Percentiles rank a stretch among this genome's conserved stretches.
Conservation (phyloP, 1,284 basidiomycete species). For the Boletus smithii region DNA sequence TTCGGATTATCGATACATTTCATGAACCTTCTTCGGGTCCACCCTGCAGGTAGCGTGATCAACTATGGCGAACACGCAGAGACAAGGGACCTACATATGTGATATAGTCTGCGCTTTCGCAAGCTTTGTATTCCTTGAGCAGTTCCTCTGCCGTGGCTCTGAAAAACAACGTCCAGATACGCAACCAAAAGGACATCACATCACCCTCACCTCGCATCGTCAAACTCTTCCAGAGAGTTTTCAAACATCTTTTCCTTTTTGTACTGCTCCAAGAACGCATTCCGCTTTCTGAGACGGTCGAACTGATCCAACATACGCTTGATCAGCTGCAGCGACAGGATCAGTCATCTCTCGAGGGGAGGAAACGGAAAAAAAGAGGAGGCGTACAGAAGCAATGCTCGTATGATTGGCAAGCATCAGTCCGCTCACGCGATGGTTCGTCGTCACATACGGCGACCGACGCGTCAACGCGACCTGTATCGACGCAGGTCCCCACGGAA, state of each 20-base stretch:
- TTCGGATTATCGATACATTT: conserved; percentile 4
- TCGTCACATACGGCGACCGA: conserved; percentile 84
- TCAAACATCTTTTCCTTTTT: conserved; percentile 95
- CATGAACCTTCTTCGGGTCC: conserved; percentile 28
- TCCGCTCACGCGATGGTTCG: conserved; percentile 91
- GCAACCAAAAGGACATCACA: conserved; percentile 1
- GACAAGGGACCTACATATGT: conserved; percentile 56
- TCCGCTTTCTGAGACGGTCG: conserved; percentile 82
- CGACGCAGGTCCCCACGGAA: conserved; percentile 98
- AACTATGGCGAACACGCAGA: neutral
- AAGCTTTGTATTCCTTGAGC: conserved; percentile 89
- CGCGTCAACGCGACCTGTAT: conserved; percentile 97
- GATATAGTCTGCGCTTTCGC: conserved; percentile 90
- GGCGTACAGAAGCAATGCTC: conserved; percentile 85
- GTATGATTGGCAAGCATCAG: conserved; percentile 99
- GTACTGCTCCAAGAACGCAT: conserved; percentile 97
- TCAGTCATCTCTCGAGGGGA: no score
- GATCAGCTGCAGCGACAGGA: conserved; percentile 69
- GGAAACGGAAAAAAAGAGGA: no score
- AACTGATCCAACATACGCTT: conserved; percentile 96
- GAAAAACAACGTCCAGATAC: conserved; percentile 3
- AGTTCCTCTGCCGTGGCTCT: conserved; percentile 85
- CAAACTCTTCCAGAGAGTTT: conserved; percentile 89
- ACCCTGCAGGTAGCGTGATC: conserved; percentile 16
- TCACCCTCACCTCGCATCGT: conserved; percentile 82